Base-by-base conservation (phyloP, 495 filamentous ascomycete genomes). In the Neurospora sp. region DNA sequence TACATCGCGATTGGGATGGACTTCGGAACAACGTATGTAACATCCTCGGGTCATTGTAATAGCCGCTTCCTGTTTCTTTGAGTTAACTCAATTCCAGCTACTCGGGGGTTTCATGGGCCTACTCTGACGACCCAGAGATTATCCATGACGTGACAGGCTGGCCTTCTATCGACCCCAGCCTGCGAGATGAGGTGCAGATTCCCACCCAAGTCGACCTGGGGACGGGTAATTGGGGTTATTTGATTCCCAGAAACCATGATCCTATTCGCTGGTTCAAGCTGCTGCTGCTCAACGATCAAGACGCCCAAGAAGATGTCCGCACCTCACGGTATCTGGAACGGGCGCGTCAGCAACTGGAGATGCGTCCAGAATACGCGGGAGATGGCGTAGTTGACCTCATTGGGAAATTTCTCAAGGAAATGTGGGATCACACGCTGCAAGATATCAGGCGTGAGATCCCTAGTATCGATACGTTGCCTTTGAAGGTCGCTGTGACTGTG, bases 231-330 rank as follows among this genome's bases (percentile, higher is more conserved):
- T 81, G 78, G 79, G 78, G 79, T 5, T 80, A 79, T 31, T 46
- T 74, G 0, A 59, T 81, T 4, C 73, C 77, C 18, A 5, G 31
- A 5, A 71, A 81, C 11, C 48, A 42, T 6, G 72, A 81, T 1
- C 78, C 77, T 1, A 39, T 81, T 14, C 72, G 73, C 0, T 81
- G 79, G 79, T 81, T 81, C 70, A 81, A 81, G 41, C 74, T 80
- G 5, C 71, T 81, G 4, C 69, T 81, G 23, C 69, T 80, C n/a
- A 74, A 76, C 1, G 39, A 73, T 31, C 42, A 75, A 18, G 78
- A 81, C 31, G 69, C 78, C 39, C 5, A 40, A 2, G 71, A 75
- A 9, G 72, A 77, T 11, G 42, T 79, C 9, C 74, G 69, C 20
- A 31, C 27, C 4, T 72, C 70, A 0, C 69, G 62, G 10, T 70